Evolutionary conservation across 371 early-diverging fungal species (phyloP), one percentile per base, ranked within the genome.

Genomic region (Syncephalis plumigaleata): DNA sequence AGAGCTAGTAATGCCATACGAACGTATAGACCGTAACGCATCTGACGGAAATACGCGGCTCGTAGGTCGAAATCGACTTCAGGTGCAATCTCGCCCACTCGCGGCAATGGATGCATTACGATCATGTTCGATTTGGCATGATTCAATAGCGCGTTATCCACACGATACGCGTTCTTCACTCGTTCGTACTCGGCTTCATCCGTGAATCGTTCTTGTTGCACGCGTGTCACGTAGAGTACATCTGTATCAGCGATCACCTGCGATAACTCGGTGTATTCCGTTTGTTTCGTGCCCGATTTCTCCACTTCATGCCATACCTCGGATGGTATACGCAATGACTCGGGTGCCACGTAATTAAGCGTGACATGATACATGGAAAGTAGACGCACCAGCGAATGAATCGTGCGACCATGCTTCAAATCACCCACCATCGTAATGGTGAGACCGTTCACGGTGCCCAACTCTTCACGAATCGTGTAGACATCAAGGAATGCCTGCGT

Each of bases 1-100:
- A 93, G 68, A 37, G 92, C 85, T 49, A 97, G 63, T 39, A 97
- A 66, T 7, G 97, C 95, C 97, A 94, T 94, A 51, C 97, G 74
- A 27, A 94, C 94, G 65, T 83, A 95, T 59, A 97, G 75, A 53
- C 90, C 97, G 64, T 94, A 91, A 42, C 80, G 75, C 93, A 94
- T 93, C 63, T 94, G 95, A 49, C 96, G 72, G 71, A 96, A 96
- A 67, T 96, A 96, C 16, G 91, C 93, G 22, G 97, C 93, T 39
- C 97, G 75, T 60, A 81, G 91, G 56, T 94, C 95, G 54, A 88
- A 87, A 60, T 94, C 97, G 38, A 97, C 93, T 60, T 93, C 94
- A 39, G 84, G 86, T 48, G 86, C 88, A 55, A 97, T 92, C 67
- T 94, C 95, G 36, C 84, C 79, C 24, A 94, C 81, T 54, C 97